These are phyloP conservation scores for Jatropha curcas DNA, from an alignment of 345 rosid genomes.

Conservation along the genomic window DNA sequence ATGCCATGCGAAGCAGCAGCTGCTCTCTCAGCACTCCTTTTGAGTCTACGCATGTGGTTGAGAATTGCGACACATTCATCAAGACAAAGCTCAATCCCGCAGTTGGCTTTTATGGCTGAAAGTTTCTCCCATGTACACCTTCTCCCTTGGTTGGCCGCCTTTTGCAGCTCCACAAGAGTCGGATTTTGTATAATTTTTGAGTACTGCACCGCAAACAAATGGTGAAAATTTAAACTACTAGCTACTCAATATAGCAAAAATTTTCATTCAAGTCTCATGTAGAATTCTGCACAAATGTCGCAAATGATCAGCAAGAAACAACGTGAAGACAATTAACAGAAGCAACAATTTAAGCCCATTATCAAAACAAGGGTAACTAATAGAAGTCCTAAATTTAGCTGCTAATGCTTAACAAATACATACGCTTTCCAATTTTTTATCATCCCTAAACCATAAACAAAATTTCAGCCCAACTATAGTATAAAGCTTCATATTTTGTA, in stretches of 20 bases:
- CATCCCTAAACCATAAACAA: too few relatives aligned
- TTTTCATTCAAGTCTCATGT: neutral
- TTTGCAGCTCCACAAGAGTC: conserved; percentile 24
- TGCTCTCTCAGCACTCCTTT: conserved; percentile 89
- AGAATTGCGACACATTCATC: conserved; percentile 94
- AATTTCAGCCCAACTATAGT: neutral
- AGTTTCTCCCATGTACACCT: conserved; percentile 99
- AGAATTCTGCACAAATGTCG: neutral
- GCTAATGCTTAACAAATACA: neutral
- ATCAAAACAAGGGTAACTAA: neutral
- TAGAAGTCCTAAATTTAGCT: neutral
- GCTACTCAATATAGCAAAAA: neutral
- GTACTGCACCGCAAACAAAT: conserved; percentile 41
- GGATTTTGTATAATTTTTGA: conserved; percentile 91
- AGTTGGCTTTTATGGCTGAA: conserved; percentile 93
- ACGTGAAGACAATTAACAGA: neutral
- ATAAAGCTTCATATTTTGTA: conserved; percentile 6
- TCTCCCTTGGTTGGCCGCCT: conserved; percentile 68
- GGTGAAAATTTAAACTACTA: conserved; percentile 1
- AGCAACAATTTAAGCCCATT: neutral
- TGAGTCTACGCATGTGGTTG: conserved; percentile 94
- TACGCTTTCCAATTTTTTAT: too few relatives aligned
- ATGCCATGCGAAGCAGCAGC: conserved; percentile 78
- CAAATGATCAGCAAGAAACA: neutral
- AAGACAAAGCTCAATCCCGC: conserved; percentile 94